A percentile compares a stretch with the other conserved stretches of the same genome.
Evolutionary conservation across 768 basidiomycete species (phyloP).

Genomic region (Lentinula raphanica): DNA sequence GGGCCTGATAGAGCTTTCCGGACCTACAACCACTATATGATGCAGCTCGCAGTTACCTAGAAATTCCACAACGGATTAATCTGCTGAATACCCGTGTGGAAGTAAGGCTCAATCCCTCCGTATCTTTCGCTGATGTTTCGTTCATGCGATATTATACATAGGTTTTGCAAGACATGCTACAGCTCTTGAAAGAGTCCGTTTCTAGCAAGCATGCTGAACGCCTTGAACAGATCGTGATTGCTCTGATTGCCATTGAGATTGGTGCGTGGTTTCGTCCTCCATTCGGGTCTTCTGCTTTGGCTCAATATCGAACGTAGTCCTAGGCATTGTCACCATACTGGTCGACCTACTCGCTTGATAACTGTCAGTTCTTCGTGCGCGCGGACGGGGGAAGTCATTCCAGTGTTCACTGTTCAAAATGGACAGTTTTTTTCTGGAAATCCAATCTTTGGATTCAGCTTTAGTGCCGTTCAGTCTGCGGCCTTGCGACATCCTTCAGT

Average conservation of each 20-base stretch:
- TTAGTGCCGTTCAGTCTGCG: too few species aligned
- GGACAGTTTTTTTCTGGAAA: too few species aligned
- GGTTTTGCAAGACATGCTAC: constrained; percentile 96
- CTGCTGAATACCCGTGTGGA: constrained; percentile 91
- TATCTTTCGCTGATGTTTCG: not conserved
- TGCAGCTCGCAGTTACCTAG: constrained; percentile 88
- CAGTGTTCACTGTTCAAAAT: too few species aligned
- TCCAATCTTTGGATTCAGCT: too few species aligned
- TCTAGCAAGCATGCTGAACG: constrained; percentile 87
- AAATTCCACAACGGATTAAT: constrained; percentile 91
- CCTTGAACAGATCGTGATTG: constrained; percentile 89
- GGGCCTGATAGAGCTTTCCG: constrained; percentile 68
- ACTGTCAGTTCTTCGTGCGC: too few species aligned
- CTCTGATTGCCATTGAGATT: constrained; percentile 85
- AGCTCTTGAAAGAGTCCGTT: constrained; percentile 91
- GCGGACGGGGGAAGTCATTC: too few species aligned
- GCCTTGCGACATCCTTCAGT: too few species aligned
- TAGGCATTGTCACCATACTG: constrained; percentile 87
- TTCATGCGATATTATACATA: constrained; percentile 21
- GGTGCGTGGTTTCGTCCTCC: constrained; percentile 35
- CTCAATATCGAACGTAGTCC: constrained; percentile 37
- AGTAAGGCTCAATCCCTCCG: constrained; percentile 34
- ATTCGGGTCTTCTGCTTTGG: not conserved
- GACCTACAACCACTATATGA: constrained; percentile 94
- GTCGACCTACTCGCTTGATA: constrained; percentile 71